phyloP scores from a whole-genome alignment of 345 rosid genomes.

The Salix brachista region DNA sequence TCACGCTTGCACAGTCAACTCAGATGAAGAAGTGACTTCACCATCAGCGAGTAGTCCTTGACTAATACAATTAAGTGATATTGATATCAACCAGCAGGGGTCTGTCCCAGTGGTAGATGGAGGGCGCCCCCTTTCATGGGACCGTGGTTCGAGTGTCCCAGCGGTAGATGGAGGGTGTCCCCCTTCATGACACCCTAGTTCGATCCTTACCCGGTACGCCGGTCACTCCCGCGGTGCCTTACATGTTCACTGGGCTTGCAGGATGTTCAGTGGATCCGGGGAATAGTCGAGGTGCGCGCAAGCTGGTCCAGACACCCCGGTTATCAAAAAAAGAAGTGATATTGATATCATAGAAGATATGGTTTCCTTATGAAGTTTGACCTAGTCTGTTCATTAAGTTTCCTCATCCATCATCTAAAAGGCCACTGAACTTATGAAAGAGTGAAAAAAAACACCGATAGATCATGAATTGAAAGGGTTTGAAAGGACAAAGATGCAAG shows the following conservation, averaged over 20 bases:
- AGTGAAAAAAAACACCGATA: no score
- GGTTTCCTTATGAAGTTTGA: background rate
- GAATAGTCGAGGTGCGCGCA: no score
- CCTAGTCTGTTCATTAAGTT: background rate
- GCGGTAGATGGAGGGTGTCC: no score
- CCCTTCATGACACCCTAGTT: no score
- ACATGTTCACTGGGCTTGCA: no score
- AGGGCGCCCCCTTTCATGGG: no score
- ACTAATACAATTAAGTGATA: background rate
- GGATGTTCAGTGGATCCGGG: no score
- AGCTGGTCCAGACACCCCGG: no score
- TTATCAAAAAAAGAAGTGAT: background rate
- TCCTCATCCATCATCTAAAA: background rate
- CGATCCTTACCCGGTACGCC: no score
- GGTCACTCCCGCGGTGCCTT: no score
- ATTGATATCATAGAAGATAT: background rate
- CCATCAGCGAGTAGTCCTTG: background rate
- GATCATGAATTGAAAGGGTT: background rate
- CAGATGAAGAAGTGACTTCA: constrained; percentile 14
- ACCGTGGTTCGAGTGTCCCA: no score
- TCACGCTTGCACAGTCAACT: constrained; percentile 33
- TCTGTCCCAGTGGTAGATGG: no score
- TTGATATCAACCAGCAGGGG: background rate
- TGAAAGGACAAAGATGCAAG: background rate
- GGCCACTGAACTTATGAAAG: background rate